phyloP scores from a whole-genome alignment of 805 yeast genomes.

The Ogataea corticis region DNA sequence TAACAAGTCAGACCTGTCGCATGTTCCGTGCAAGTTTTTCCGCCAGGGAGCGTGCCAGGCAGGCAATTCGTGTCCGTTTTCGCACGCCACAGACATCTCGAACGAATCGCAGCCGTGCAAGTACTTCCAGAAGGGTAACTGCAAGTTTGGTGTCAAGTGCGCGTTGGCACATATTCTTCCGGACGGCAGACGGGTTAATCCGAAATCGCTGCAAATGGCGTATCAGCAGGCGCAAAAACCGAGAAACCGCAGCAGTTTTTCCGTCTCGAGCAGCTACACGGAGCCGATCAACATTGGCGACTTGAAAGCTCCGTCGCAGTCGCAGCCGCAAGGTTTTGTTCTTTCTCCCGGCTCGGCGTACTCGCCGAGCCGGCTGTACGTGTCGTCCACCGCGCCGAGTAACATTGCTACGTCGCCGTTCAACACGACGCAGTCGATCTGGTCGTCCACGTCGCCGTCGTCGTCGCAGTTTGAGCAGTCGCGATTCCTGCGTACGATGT shows the following conservation, averaged over 20 bases:
- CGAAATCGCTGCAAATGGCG: constrained; percentile 38
- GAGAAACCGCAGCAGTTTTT: constrained; percentile 7
- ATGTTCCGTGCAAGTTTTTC: constrained; percentile 95
- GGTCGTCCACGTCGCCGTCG: constrained; percentile 22
- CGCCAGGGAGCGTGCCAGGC: constrained; percentile 95
- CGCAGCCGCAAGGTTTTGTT: background rate
- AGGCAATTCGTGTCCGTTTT: constrained; percentile 87
- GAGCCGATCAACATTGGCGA: constrained; percentile 17
- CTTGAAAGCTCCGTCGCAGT: constrained; percentile 6
- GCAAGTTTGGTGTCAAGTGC: constrained; percentile 93
- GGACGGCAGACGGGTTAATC: constrained; percentile 81
- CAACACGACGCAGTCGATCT: constrained; percentile 24
- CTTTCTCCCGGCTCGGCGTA: constrained; percentile 4
- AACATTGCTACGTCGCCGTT: constrained; percentile 27
- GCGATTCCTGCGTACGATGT: constrained; percentile 14
- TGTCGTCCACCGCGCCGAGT: constrained; percentile 18
- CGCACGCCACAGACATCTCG: constrained; percentile 68
- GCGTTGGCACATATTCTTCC: constrained; percentile 91
- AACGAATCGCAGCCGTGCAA: constrained; percentile 72
- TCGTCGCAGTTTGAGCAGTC: constrained; percentile 12
- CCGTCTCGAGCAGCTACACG: constrained; percentile 8
- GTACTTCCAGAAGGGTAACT: constrained; percentile 94
- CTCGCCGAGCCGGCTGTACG: constrained; percentile 9
- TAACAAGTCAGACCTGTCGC: constrained; percentile 62
- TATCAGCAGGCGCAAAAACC: constrained; percentile 17